Base-by-base conservation (phyloP, 495 filamentous ascomycete genomes). In the Tuber melanosporum region DNA sequence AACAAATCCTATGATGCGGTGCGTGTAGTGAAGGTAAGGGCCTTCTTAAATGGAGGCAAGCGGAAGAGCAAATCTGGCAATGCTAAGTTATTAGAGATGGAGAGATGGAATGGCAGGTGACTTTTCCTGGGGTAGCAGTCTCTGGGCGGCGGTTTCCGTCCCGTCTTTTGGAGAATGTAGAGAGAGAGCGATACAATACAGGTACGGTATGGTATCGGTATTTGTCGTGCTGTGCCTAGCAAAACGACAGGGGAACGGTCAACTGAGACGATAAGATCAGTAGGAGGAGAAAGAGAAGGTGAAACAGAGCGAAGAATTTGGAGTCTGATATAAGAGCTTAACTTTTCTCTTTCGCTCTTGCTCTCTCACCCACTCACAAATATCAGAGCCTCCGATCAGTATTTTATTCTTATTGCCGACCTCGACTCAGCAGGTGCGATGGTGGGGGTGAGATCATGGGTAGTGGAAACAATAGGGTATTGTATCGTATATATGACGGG, bases 91-190 rank as follows among this genome's bases (percentile, higher is more conserved):
- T 32, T 19, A 8, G 26, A 36, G 57, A 17, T n/a, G 57, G 57
- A 15, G 57, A 66, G 7, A 66, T 66, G 2, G 57, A 3, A 36
- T 66, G 57, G 57, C 57, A 36, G 57, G 19, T 66, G 57, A 70
- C 57, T 80, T 75, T 49, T 73, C 70, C 74, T 73, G 74, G 78
- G 76, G 76, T 75, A 70, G 71, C 36, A 70, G 71, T 45, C 73
- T 80, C 77, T 80, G 71, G 78, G 77, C 78, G 78, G 78, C 77
- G 74, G 78, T 76, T 80, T 80, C 77, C 78, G 78, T 80, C 78
- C 78, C 78, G 78, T 80, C 78, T 79, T 78, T 80, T 78, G 75
- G 71, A 71, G 71, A 26, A 41, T 76, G 70, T 45, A 42, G 74
- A 32, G 52, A 32, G 32, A 32, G 32, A 0, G 32, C 32, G 32